Percentiles rank a stretch among this genome's conserved stretches.
Conservation (phyloP, 2,329 filamentous ascomycete genomes). For the Myotisia sp. region DNA sequence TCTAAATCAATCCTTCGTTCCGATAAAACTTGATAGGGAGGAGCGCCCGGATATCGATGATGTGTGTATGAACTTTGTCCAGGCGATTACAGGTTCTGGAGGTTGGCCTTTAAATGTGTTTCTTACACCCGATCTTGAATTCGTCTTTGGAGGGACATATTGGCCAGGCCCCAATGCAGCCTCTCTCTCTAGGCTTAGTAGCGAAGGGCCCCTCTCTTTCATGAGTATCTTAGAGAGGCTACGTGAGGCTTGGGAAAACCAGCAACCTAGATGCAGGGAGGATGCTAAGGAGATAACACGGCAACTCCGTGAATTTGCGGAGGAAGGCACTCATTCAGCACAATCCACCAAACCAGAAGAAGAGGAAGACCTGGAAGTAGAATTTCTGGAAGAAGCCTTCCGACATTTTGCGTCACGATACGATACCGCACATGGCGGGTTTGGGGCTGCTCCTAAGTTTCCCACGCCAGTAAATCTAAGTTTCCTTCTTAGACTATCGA, state of each 20-base stretch:
- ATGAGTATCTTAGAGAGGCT: conserved; percentile 72
- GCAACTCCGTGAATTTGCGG: conserved; percentile 73
- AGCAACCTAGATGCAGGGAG: conserved; percentile 66
- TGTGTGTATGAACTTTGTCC: conserved; percentile 97
- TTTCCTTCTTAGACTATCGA: conserved; percentile 62
- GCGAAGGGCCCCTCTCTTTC: conserved; percentile 56
- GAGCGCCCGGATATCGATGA: conserved; percentile 86
- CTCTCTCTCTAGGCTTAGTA: conserved; percentile 25
- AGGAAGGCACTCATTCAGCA: conserved; percentile 56
- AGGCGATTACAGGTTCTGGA: conserved; percentile 76
- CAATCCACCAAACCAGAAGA: conserved; percentile 29
- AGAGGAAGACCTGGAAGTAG: conserved; percentile 66
- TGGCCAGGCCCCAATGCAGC: conserved; percentile 67
- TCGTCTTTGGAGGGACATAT: conserved; percentile 91
- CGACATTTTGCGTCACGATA: conserved; percentile 67
- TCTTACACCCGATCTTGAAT: conserved; percentile 79
- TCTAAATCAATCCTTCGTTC: conserved; percentile 77
- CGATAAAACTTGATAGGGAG: conserved; percentile 84
- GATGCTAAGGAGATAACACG: conserved; percentile 70
- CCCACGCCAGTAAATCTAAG: conserved; percentile 72
- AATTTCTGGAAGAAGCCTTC: conserved; percentile 81
- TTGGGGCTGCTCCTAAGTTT: conserved; percentile 71
- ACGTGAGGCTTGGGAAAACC: conserved; percentile 58
- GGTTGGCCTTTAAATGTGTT: conserved; percentile 98
- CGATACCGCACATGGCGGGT: conserved; percentile 65